Conservation (phyloP, 2,329 filamentous ascomycete genomes). For the Trichophyton benhamiae region DNA sequence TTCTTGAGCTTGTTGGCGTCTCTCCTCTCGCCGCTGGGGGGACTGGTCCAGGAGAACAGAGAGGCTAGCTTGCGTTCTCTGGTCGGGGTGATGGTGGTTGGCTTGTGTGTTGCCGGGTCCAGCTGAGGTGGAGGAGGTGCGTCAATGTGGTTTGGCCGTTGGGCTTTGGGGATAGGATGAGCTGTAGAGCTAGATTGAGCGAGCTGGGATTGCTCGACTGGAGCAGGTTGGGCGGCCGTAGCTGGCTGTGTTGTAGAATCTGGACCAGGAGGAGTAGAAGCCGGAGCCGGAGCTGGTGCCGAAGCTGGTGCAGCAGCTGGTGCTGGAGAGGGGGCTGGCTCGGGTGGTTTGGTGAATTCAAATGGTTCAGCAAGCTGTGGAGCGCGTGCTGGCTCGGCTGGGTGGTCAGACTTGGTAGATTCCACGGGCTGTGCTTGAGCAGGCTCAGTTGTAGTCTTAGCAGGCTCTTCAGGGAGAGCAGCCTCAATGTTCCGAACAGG, state of each 20-base stretch:
- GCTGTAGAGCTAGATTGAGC: background rate
- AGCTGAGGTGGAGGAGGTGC: background rate
- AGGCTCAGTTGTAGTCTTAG: background rate
- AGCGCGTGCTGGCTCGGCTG: background rate
- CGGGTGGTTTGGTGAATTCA: background rate
- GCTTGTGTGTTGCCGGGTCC: slow-evolving; percentile 5
- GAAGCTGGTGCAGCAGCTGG: background rate
- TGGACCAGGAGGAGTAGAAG: too few species aligned
- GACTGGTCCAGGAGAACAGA: slow-evolving; percentile 56
- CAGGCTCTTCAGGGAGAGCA: background rate
- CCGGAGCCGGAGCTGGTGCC: background rate
- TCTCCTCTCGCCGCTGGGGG: slow-evolving; percentile 47
- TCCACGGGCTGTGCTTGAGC: background rate
- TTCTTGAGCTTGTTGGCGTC: slow-evolving; percentile 82
- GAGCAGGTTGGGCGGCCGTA: background rate
- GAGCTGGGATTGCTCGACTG: background rate
- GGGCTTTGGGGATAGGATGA: background rate
- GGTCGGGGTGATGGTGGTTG: slow-evolving; percentile 41
- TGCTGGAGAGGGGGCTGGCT: background rate
- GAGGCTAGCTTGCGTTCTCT: slow-evolving; percentile 57
- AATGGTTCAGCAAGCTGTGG: background rate
- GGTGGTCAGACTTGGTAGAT: background rate
- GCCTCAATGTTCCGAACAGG: background rate
- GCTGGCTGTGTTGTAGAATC: background rate
- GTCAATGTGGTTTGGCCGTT: background rate